phyloP scores from a whole-genome alignment of 306 rosid species.

The Carpinus viminea region DNA sequence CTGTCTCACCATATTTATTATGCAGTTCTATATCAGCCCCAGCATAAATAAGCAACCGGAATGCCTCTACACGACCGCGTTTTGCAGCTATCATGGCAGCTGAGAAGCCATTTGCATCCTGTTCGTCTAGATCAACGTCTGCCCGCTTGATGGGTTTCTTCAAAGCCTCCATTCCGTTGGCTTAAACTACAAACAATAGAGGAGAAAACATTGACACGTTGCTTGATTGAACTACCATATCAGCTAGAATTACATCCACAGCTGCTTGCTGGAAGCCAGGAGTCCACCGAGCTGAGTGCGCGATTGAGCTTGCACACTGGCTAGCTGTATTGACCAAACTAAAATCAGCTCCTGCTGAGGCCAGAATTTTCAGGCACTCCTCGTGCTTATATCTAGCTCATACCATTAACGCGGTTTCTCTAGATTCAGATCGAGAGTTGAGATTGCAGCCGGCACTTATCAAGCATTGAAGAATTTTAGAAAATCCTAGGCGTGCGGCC shows the following conservation, averaged over 20 bases:
- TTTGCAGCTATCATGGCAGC: constrained; percentile 78
- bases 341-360: constrained; percentile 76
- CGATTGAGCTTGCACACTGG: constrained; percentile 64
- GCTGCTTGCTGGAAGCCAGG: constrained; percentile 62
- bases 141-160: constrained; percentile 54
- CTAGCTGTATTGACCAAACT: constrained; percentile 65
- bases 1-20: constrained; percentile 74
- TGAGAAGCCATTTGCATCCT: constrained; percentile 71
- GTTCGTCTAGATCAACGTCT: constrained; percentile 62
- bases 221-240: constrained; percentile 64
- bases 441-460: constrained; percentile 67
- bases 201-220: constrained; percentile 54
- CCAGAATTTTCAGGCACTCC: constrained; percentile 63
- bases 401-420: constrained; percentile 80
- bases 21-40: constrained; percentile 78
- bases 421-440: constrained; percentile 62
- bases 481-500: constrained; percentile 75
- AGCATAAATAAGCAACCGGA: constrained; percentile 75
- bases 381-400: constrained; percentile 67
- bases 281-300: constrained; percentile 64
- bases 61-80: constrained; percentile 73
- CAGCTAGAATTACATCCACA: constrained; percentile 45
- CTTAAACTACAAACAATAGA: constrained; percentile 58
- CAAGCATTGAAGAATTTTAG: constrained; percentile 58
- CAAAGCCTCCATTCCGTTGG: constrained; percentile 71